These are phyloP conservation scores for Aspergillus carlsbadensis DNA, from an alignment of 495 filamentous ascomycete genomes.

Conservation along the genomic window DNA sequence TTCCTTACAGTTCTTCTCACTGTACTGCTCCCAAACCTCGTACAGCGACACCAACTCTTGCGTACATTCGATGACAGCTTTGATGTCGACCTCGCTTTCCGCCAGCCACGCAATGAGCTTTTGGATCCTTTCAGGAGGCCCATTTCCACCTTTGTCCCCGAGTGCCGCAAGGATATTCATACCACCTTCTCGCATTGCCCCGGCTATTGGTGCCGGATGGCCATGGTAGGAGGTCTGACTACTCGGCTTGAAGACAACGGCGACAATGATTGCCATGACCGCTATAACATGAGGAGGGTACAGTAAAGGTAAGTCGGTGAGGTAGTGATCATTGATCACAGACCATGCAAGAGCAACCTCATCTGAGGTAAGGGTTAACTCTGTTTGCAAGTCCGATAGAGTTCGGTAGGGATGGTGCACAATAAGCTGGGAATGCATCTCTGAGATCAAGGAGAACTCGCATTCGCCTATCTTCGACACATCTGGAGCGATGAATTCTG, in stretches of 20 bases:
- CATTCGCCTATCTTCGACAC: slow-evolving; percentile 91
- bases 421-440: slow-evolving; percentile 93
- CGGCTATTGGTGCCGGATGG: slow-evolving; percentile 38
- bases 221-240: slow-evolving; percentile 44
- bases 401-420: slow-evolving; percentile 96
- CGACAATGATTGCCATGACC: slow-evolving; percentile 83
- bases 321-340: slow-evolving; percentile 93
- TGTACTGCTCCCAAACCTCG: slow-evolving; percentile 87
- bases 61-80: slow-evolving; percentile 85
- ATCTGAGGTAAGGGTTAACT: slow-evolving; percentile 70
- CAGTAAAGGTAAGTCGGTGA: slow-evolving; percentile 88
- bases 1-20: slow-evolving; percentile 77
- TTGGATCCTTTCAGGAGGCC: slow-evolving; percentile 58
- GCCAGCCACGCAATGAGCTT: slow-evolving; percentile 83
- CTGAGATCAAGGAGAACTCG: slow-evolving; percentile 93
- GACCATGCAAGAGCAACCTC: slow-evolving; percentile 78
- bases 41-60: slow-evolving; percentile 97
- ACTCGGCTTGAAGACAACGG: slow-evolving; percentile 69
- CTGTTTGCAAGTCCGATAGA: slow-evolving; percentile 67
- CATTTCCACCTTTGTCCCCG: slow-evolving; percentile 33
- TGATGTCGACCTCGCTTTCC: slow-evolving; percentile 89
- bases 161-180: slow-evolving; percentile 43
- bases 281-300: slow-evolving; percentile 89
- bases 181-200: slow-evolving; percentile 39
- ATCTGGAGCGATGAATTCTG: slow-evolving; percentile 77